Evolutionary conservation across 805 yeast species (phyloP).

Genomic region (Starmerella vitae): DNA sequence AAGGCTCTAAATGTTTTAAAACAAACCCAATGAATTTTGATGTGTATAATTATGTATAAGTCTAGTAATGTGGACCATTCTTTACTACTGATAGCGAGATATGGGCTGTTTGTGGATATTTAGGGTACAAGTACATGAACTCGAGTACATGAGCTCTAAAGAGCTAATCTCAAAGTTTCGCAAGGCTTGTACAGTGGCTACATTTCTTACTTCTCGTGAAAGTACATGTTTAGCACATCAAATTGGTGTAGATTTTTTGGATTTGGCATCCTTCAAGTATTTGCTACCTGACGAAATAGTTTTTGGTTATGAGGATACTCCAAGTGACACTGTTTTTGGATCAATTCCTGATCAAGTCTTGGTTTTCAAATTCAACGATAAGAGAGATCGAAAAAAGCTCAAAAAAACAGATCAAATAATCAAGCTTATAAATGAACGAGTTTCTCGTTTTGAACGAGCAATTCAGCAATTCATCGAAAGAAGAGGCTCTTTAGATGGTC

Average conservation of each 20-base stretch:
- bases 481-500: slow-evolving; percentile 3
- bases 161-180: slow-evolving; percentile 7
- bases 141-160: not conserved
- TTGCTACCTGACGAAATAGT: slow-evolving; percentile 57
- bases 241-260: slow-evolving; percentile 32
- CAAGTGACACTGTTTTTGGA: slow-evolving; percentile 30
- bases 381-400: slow-evolving; percentile 31
- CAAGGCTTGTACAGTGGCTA: slow-evolving; percentile 12
- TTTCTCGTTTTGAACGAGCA: slow-evolving; percentile 10
- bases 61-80: no score
- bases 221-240: slow-evolving; percentile 20
- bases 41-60: not conserved
- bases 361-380: slow-evolving; percentile 66
- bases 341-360: slow-evolving; percentile 38
- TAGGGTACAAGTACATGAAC: no score
- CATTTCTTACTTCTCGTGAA: slow-evolving; percentile 15
- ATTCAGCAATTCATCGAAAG: slow-evolving; percentile 9
- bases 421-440: slow-evolving; percentile 11
- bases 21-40: not conserved
- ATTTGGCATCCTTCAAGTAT: slow-evolving; percentile 49
- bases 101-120: no score
- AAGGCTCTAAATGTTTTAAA: slow-evolving; percentile 34
- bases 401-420: slow-evolving; percentile 2
- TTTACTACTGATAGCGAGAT: no score
- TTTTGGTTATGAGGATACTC: slow-evolving; percentile 62